Base-by-base conservation (phyloP, 192 early-diverging fungal genomes). In the Coemansia erecta region DNA sequence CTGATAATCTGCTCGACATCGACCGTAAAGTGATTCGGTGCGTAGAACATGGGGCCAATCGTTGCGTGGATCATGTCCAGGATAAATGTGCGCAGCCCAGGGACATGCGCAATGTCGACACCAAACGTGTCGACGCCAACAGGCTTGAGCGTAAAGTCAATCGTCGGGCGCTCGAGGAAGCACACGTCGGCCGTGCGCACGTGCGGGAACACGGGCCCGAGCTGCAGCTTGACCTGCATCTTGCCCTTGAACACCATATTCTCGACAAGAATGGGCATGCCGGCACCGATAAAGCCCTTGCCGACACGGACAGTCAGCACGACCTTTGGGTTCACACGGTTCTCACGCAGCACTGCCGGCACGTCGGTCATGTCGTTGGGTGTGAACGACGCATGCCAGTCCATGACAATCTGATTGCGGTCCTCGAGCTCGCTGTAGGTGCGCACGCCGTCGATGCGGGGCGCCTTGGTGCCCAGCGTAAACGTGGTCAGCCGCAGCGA, bases 131-230 rank as follows among this genome's bases (percentile, higher is more conserved):
- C 89, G 64, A 89, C 90, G 52, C 90, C 90, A 28, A 98, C 83
- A 3, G 96, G 96, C 63, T 93, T 87, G 33, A 98, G 84, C 37
- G 82, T 82, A 81, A 94, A 98, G 77, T 94, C 91, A 42, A 98
- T 83, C 15, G 78, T 74, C 35, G 96, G 96, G n/a, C 83, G 75
- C 60, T 92, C 87, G 52, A 93, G 68, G 75, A 98, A 94, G 61
- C 86, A 85, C 54, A 92, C 84, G 44, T 93, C 89, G 10, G 95
- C 81, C 0, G 84, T 87, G 67, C 90, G 85, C 58, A 98, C 84
- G 62, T 94, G 89, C 0, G 97, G 97, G 58, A 91, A 95, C 51
- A 85, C 83, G 26, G 87, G 85, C 37, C 89, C 90, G 60, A 96
- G 85, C 72, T 93, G 93, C 55, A 98, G 66, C 72, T 87, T 86